Base-by-base conservation (phyloP, 1,139 yeast species). In the Candida labiduridarum region DNA sequence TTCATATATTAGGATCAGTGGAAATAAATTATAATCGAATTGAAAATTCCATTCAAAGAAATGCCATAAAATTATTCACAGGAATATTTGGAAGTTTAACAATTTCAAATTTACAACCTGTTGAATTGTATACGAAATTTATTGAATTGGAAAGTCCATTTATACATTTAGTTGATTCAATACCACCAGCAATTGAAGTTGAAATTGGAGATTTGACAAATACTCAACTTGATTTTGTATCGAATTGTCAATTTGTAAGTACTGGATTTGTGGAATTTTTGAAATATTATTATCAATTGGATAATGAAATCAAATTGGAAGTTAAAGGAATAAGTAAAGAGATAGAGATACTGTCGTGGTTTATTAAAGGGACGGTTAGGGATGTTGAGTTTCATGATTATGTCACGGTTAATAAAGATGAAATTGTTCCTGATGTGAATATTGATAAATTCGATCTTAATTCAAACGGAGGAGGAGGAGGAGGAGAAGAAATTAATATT, bases 141-240 rank as follows among this genome's bases (percentile, higher is more conserved):
- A 50, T 60, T 6, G 63, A 53, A 16, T 45, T 58, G 4, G 54
- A 52, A 1, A 52, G 52, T 1, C 62, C 61, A 4, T 56, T 59
- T 41, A 44, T 56, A 10, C 73, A 70, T 51, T 54, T 68, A 35
- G 52, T 64, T 10, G 64, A 70, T 49, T 45, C 56, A 0, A 54
- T 49, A 16, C 67, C 71, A 3, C 72, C 74, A 1, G 64, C 62
- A 12, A 31, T 71, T 4, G 49, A 56, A 2, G 57, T 70, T 2
- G 59, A 58, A 34, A 54, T 70, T 16, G 47, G 55, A 7, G 60
- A 69, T 45, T 55, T 58, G 3, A 55, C 62, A 5, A 38, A 52
- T 10, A 66, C 72, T 2, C 57, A 59, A n/a, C 51, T 71, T 35
- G 71, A 68, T 48, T 60, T 70, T 36, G 53, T 60, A 10, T 59